These are phyloP conservation scores for Chlorella vulgaris DNA, from an alignment of 139 green algal genomes.

Conservation along the genomic window DNA sequence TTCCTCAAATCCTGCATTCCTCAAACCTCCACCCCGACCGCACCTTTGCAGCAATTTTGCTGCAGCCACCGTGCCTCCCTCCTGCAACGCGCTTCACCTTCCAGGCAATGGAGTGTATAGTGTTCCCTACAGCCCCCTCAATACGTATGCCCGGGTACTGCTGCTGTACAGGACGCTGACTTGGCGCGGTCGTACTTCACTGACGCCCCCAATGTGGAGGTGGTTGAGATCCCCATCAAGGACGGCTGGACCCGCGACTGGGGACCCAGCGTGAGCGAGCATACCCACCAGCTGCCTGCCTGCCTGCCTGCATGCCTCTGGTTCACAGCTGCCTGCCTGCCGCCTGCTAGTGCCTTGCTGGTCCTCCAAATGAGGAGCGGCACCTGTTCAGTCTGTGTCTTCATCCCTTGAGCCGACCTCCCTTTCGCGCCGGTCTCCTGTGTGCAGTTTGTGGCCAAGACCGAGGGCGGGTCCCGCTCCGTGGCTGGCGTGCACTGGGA, in stretches of 20 bases:
- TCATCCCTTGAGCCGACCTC: not conserved
- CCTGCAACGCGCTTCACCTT: too few species aligned
- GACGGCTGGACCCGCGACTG: conserved; percentile 73
- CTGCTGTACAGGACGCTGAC: conserved; percentile 36
- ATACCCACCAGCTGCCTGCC: not conserved
- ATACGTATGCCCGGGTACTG: too few species aligned
- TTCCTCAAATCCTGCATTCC: too few species aligned
- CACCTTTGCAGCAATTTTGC: too few species aligned
- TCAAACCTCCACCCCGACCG: too few species aligned
- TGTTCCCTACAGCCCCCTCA: too few species aligned
- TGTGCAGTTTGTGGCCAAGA: conserved; percentile 26
- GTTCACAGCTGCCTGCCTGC: not conserved
- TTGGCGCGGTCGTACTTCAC: conserved; percentile 38
- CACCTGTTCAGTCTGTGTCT: not conserved
- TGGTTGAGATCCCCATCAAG: conserved; percentile 54
- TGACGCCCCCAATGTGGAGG: conserved; percentile 36
- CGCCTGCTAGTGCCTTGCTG: not conserved
- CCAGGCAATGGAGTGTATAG: too few species aligned
- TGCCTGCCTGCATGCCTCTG: not conserved
- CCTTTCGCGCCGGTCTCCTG: not conserved
- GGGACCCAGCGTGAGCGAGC: conserved; percentile 62
- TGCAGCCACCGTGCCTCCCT: too few species aligned
- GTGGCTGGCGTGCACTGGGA: conserved; percentile 70
- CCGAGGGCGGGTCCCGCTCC: conserved; percentile 47
- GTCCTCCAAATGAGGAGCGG: not conserved